Conservation (phyloP, 2,329 filamentous ascomycete genomes). For the Bertia moriformis region DNA sequence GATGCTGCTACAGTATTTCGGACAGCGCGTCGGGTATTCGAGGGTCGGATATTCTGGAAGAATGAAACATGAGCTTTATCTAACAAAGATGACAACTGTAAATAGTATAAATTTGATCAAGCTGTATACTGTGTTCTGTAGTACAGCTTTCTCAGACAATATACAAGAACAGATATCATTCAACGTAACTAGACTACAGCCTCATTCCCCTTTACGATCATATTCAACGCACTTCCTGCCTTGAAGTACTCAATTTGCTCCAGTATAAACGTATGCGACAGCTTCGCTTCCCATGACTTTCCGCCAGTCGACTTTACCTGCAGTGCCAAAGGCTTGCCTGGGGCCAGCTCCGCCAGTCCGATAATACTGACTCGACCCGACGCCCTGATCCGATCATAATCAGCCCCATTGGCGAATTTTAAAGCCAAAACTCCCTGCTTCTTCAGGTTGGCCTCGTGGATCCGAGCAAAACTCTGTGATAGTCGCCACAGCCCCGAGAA, state of each 20-base stretch:
- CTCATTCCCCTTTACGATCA: neutral
- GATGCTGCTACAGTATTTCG: slow-evolving; percentile 25
- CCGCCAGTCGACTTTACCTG: neutral
- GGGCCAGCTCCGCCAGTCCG: neutral
- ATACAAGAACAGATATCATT: too few relatives aligned
- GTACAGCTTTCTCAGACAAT: too few relatives aligned
- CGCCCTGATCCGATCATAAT: neutral
- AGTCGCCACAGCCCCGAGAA: neutral
- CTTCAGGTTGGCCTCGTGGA: neutral
- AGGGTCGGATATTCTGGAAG: slow-evolving; percentile 12
- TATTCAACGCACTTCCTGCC: neutral
- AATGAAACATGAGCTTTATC: too few relatives aligned
- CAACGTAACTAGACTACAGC: neutral
- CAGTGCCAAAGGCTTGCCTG: neutral
- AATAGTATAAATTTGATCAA: too few relatives aligned
- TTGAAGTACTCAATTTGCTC: neutral
- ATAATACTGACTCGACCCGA: neutral
- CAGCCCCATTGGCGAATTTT: neutral
- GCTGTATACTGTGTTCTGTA: too few relatives aligned
- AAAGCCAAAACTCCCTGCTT: neutral
- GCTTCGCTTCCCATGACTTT: neutral
- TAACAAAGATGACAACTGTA: too few relatives aligned
- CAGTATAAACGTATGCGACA: neutral
- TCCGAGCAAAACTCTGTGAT: neutral
- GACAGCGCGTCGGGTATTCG: slow-evolving; percentile 30